These are phyloP conservation scores for Batkoa obscura DNA, from an alignment of 371 early-diverging fungal genomes.

Conservation along the genomic window DNA sequence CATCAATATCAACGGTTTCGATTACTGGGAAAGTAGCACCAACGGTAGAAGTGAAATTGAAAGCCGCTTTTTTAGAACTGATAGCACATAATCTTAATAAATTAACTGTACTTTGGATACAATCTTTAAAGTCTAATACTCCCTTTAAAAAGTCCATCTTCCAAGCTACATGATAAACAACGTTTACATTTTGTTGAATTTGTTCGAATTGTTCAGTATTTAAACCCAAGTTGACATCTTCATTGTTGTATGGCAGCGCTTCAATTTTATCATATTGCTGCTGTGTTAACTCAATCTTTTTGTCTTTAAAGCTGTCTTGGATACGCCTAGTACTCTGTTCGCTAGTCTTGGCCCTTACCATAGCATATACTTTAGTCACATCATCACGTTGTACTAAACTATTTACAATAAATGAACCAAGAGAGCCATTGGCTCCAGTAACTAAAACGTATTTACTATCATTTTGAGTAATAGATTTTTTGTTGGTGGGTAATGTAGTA, in stretches of 20 bases:
- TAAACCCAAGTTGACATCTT: conserved; percentile 13
- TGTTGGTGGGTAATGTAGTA: neutral
- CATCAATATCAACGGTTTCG: conserved; percentile 9
- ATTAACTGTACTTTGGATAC: neutral
- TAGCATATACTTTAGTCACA: neutral
- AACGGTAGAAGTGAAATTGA: conserved; percentile 6
- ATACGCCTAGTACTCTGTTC: neutral
- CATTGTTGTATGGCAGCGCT: conserved; percentile 8
- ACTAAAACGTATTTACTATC: neutral
- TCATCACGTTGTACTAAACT: neutral
- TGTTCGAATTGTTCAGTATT: conserved; percentile 3
- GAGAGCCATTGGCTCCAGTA: conserved; percentile 5
- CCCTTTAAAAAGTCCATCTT: conserved; percentile 6
- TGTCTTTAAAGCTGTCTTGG: neutral
- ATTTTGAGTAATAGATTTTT: neutral
- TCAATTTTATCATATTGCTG: neutral
- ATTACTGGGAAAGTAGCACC: neutral
- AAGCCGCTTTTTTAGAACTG: neutral
- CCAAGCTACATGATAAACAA: conserved; percentile 8
- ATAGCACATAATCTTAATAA: neutral
- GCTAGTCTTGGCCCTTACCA: neutral
- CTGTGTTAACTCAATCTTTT: neutral
- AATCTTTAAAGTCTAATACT: neutral
- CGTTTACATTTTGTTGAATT: neutral
- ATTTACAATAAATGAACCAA: conserved; percentile 2